Base-by-base conservation (phyloP, 495 filamentous ascomycete genomes). In the Penicillium mononematosum region DNA sequence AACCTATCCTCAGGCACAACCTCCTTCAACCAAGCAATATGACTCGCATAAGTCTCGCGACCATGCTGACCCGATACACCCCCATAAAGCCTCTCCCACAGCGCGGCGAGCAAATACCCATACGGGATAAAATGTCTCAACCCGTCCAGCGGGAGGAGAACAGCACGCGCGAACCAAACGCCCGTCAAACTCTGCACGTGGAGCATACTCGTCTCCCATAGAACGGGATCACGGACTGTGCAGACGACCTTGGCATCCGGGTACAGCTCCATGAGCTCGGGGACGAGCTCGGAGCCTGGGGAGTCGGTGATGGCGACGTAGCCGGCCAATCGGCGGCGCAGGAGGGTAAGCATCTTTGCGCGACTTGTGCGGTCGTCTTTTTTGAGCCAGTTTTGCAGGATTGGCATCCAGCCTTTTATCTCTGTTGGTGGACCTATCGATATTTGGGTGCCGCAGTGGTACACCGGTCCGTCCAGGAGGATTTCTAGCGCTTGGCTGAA, bases 401-500 rank as follows among this genome's bases (percentile, higher is more conserved):
- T 50, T 14, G 44, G 41, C 5, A 59, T 59, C 60, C 60, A 62
- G 36, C 34, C 46, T 55, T 52, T 39, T 19, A 62, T 54, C 17
- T 62, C 51, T 42, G 22, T 48, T 4, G 60, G 55, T 45, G 51
- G 45, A 11, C 60, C 60, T n/a, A 32, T 49, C 29, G 60, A 59
- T 24, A 58, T 59, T 52, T 62, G 60, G 2, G 60, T 59, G n/a
- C 60, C 60, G 36, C 56, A 58, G 32, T 62, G 60, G 45, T 62
- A 62, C 29, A 54, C 48, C 29, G 60, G 60, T n/a, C 56, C 69
- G 25, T 75, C 63, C 14, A 81, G 70, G 24, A 81, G 67, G 39
- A 73, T 73, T 44, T 61, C 61, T 16, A 82, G 52, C 16, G 76
- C 78, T 10, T 70, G 47, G 45, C 71, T 71, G 66, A 78, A 77